phyloP scores from a whole-genome alignment of 306 rosid species.

The Canavalia ensiformis region DNA sequence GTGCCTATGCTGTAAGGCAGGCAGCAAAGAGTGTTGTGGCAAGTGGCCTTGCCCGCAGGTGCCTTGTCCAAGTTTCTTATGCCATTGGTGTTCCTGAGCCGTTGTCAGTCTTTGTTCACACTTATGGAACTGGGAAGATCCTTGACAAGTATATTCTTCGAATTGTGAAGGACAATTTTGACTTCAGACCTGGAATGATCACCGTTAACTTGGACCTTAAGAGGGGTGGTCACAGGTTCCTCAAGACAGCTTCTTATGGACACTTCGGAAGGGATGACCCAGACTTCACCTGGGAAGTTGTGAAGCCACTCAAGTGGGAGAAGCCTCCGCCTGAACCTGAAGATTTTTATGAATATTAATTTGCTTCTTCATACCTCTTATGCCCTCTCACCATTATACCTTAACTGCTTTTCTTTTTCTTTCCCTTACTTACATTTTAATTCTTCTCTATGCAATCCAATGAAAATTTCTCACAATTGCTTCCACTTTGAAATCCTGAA shows the following conservation, averaged over 20 bases:
- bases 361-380: slow-evolving; percentile 43
- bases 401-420: background rate
- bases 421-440: slow-evolving; percentile 27
- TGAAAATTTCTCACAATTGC: slow-evolving; percentile 42
- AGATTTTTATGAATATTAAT: slow-evolving; percentile 17
- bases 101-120: slow-evolving; percentile 81
- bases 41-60: slow-evolving; percentile 92
- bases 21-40: slow-evolving; percentile 99
- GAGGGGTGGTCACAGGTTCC: slow-evolving; percentile 92
- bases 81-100: slow-evolving; percentile 99
- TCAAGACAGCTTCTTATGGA: slow-evolving; percentile 99
- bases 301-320: slow-evolving; percentile 99
- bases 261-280: slow-evolving; percentile 98
- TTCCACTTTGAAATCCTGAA: slow-evolving; percentile 35
- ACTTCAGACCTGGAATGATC: slow-evolving; percentile 99
- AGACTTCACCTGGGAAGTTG: slow-evolving; percentile 98
- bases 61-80: slow-evolving; percentile 93
- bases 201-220: slow-evolving; percentile 93
- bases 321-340: slow-evolving; percentile 71
- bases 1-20: slow-evolving; percentile 95
- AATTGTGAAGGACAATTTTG: slow-evolving; percentile 91
- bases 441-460: slow-evolving; percentile 50
- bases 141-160: slow-evolving; percentile 93
- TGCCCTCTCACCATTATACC: slow-evolving; percentile 44
- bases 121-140: slow-evolving; percentile 90